Percentiles rank a stretch among this genome's conserved stretches.
Evolutionary conservation across 768 basidiomycete genomes (phyloP).

Genomic region (Tricholoma sp.): DNA sequence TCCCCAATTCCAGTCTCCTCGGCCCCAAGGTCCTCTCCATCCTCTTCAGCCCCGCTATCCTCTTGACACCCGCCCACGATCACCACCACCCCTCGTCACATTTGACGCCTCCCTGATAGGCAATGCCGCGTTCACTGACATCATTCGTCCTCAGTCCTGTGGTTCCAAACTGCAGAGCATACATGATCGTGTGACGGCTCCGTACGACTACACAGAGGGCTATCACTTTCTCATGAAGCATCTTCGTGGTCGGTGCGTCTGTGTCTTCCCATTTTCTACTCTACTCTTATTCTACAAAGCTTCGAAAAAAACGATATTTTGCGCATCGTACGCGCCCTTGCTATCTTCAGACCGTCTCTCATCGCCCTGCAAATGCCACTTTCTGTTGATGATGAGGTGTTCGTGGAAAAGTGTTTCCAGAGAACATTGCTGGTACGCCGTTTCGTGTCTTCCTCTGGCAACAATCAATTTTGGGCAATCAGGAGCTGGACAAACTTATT

Average conservation of each 20-base stretch:
- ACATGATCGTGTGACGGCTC: slow-evolving; percentile 62
- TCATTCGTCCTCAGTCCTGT: slow-evolving; percentile 15
- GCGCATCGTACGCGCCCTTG: slow-evolving; percentile 89
- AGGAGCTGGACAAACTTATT: slow-evolving; percentile 97
- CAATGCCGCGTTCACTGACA: slow-evolving; percentile 19
- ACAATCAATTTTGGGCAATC: slow-evolving; percentile 7
- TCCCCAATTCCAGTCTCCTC: slow-evolving; percentile 22
- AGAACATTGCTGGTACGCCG: slow-evolving; percentile 75
- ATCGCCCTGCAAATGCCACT: slow-evolving; percentile 98
- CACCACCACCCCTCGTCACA: slow-evolving; percentile 32
- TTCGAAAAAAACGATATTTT: slow-evolving; percentile 97
- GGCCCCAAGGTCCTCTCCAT: slow-evolving; percentile 28
- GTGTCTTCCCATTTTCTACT: slow-evolving; percentile 18
- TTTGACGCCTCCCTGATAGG: slow-evolving; percentile 25
- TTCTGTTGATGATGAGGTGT: slow-evolving; percentile 92
- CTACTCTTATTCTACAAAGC: slow-evolving; percentile 35
- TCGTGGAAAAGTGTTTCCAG: slow-evolving; percentile 95
- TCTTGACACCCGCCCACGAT: slow-evolving; percentile 37
- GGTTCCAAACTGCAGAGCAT: slow-evolving; percentile 49
- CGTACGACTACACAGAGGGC: slow-evolving; percentile 94
- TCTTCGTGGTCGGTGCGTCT: slow-evolving; percentile 72
- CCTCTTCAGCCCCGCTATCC: slow-evolving; percentile 52
- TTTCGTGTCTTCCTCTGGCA: slow-evolving; percentile 10
- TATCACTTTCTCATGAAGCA: slow-evolving; percentile 98
- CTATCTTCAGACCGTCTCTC: slow-evolving; percentile 92